These are phyloP conservation scores for Populus hybrid DNA, from an alignment of 441 rosid species.

Conservation along the genomic window DNA sequence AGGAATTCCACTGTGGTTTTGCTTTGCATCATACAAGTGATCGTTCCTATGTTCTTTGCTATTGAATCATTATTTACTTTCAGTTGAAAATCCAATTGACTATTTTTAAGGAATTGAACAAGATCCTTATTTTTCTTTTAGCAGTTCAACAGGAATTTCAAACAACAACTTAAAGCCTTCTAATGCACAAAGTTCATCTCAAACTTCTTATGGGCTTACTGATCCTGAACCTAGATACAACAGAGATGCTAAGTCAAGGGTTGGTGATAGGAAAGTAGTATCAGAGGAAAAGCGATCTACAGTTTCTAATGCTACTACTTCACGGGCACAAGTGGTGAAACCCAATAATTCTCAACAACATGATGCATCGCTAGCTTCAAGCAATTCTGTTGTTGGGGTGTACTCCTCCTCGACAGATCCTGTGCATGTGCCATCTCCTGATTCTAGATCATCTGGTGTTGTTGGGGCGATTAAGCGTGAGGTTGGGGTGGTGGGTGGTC, in stretches of 20 bases:
- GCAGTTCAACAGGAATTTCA: constrained; percentile 45
- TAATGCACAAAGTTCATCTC: constrained; percentile 32
- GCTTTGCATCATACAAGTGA: background rate
- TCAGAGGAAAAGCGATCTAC: constrained; percentile 40
- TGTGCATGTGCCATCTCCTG: constrained; percentile 96
- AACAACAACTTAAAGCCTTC: constrained; percentile 34
- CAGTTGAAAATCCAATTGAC: background rate
- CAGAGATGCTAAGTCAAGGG: constrained; percentile 33
- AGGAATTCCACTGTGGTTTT: background rate
- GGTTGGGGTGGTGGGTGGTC: constrained; percentile 78
- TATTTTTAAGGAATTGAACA: background rate
- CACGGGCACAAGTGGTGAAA: constrained; percentile 41
- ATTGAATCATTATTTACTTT: background rate
- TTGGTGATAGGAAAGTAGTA: constrained; percentile 34
- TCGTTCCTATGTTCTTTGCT: constrained; percentile 10
- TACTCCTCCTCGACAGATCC: constrained; percentile 91
- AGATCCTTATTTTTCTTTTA: constrained; percentile 15
- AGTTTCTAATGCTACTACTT: constrained; percentile 21
- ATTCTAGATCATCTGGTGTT: constrained; percentile 65
- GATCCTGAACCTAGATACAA: constrained; percentile 37
- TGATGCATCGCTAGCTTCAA: constrained; percentile 41
- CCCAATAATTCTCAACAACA: constrained; percentile 35
- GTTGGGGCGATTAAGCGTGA: constrained; percentile 94
- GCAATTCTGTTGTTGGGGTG: constrained; percentile 71
- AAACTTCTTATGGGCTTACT: constrained; percentile 35